Evolutionary conservation across 768 basidiomycete genomes (phyloP), one percentile per base, ranked within the genome.

Genomic region (Daedaleopsis sinensis): DNA sequence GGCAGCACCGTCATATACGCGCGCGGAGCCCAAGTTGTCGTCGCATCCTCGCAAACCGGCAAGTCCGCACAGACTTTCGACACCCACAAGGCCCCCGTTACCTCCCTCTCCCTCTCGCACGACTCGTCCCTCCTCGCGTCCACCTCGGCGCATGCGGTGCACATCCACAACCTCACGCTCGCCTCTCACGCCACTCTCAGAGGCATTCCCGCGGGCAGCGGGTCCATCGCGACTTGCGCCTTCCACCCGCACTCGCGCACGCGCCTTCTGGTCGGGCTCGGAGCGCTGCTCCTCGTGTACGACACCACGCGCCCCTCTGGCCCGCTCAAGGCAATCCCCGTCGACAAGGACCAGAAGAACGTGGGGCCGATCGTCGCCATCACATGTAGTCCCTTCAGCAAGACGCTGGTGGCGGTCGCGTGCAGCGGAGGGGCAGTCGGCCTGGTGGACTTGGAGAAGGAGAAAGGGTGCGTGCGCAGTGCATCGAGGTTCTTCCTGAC

Each of bases 321-420:
- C 6, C 86, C 89, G 11, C 52, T 78, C 27, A 90, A 86, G 71
- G 74, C 73, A 0, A 73, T 91, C 39, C 62, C 77, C 1, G 66
- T 90, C 57, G 67, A 68, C 38, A 68, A 66, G 63, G 76, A 73
- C 11, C 83, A 84, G 23, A 67, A 65, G 47, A 65, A 73, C 18
- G 67, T 73, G 0, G 85, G 84, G 9, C 72, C 81, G n/a, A 80
- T 91, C 23, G 72, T 82, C 5, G 81, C 80, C 13, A 71, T 91
- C 10, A 78, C 84, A 8, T 85, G 83, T 62, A 90, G 89, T 63
- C 89, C 90, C 8, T 91, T 90, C 72, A 91, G 89, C 74, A 91
- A 87, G 75, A 87, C 86, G 2, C 74, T 92, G 37, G 77, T 88
- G 24, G 86, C 86, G 2, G 80, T 81, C 46, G 84, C 81, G 1